phyloP scores from a whole-genome alignment of 768 basidiomycete species.

The Lactarius pseudohatsudake region DNA sequence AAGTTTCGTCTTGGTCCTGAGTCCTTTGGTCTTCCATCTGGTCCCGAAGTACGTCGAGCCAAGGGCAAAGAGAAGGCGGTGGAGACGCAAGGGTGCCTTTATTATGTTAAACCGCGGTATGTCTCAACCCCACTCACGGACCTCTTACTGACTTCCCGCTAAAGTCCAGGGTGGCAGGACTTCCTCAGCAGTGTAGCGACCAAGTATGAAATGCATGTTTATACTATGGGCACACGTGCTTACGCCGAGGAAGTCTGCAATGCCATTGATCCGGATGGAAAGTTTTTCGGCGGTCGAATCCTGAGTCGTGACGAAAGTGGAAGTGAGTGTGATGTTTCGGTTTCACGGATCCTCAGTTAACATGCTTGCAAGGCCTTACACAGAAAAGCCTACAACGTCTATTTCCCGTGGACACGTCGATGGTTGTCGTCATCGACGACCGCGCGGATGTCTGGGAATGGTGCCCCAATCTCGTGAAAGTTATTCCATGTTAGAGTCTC shows the following conservation, averaged over 20 bases:
- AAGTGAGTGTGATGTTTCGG: slow-evolving; percentile 55
- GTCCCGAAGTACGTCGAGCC: slow-evolving; percentile 40
- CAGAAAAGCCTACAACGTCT: slow-evolving; percentile 89
- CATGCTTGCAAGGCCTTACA: slow-evolving; percentile 39
- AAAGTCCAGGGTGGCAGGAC: slow-evolving; percentile 76
- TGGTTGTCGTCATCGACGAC: slow-evolving; percentile 99
- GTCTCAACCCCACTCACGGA: slow-evolving; percentile 31
- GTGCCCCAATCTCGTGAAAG: slow-evolving; percentile 95
- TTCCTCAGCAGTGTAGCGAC: slow-evolving; percentile 72
- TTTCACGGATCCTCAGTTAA: background rate
- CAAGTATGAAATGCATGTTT: slow-evolving; percentile 98
- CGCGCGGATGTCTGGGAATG: slow-evolving; percentile 98
- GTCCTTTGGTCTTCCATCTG: slow-evolving; percentile 47
- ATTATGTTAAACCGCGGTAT: slow-evolving; percentile 97
- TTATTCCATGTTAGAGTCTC: slow-evolving; percentile 83
- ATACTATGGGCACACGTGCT: slow-evolving; percentile 98
- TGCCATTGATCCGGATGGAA: slow-evolving; percentile 87
- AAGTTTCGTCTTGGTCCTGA: slow-evolving; percentile 89
- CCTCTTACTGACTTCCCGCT: slow-evolving; percentile 22
- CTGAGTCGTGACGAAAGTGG: slow-evolving; percentile 95
- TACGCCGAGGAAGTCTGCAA: slow-evolving; percentile 96
- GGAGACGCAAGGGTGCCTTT: slow-evolving; percentile 84
- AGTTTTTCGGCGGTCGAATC: slow-evolving; percentile 82
- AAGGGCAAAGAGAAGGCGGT: slow-evolving; percentile 65
- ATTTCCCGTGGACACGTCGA: slow-evolving; percentile 96